Percentiles rank a stretch among this genome's conserved stretches.
Evolutionary conservation across 2,329 filamentous ascomycete genomes (phyloP).

Genomic region (Calonectria pauciramosa): DNA sequence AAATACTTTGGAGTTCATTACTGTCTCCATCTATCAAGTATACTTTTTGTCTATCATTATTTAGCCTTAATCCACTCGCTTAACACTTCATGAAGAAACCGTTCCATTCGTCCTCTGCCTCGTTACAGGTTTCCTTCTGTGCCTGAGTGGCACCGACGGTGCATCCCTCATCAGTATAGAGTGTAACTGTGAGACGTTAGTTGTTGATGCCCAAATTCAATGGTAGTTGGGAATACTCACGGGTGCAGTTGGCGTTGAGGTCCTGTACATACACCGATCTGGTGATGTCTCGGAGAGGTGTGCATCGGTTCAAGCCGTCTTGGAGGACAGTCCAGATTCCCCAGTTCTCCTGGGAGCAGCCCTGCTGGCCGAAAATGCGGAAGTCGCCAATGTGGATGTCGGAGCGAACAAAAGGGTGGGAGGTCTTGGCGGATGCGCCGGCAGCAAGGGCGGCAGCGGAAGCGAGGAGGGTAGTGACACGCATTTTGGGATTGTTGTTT

Average conservation of each 20-base stretch:
- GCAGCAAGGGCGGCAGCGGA: background rate
- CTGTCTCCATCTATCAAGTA: no score
- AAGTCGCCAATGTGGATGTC: constrained; percentile 3
- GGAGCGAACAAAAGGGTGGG: background rate
- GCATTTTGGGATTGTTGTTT: background rate
- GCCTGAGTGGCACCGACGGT: background rate
- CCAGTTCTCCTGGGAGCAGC: background rate
- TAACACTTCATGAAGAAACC: constrained; percentile 3
- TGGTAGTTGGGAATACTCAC: background rate
- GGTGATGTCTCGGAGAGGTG: constrained; percentile 1
- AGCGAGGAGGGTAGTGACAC: background rate
- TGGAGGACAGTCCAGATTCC: background rate
- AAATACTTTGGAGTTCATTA: background rate
- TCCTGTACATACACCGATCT: background rate
- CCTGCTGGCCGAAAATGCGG: background rate
- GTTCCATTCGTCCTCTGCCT: constrained; percentile 1
- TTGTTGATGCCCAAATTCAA: background rate
- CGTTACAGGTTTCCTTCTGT: background rate
- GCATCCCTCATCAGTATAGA: background rate
- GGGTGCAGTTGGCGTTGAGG: background rate
- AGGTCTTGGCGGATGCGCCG: background rate
- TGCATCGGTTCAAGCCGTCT: background rate
- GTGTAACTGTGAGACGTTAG: background rate
- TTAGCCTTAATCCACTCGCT: no score
- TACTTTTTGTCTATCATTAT: background rate